Evolutionary conservation across 2,329 filamentous ascomycete genomes (phyloP).

Genomic region (Bretziella fagacearum): DNA sequence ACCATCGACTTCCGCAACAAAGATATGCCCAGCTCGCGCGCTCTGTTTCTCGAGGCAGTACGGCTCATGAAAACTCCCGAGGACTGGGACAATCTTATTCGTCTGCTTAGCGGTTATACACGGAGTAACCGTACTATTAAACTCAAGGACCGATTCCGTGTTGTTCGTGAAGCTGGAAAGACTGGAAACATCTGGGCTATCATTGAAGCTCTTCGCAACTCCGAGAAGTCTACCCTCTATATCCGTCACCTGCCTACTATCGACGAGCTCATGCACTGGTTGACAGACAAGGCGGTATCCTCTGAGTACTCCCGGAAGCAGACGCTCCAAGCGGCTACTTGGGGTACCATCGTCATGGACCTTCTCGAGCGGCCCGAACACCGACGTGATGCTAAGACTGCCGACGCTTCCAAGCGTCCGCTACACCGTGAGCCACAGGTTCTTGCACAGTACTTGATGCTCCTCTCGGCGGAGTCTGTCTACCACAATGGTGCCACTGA

Average conservation of each 20-base stretch:
- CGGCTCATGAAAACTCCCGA: slow-evolving; percentile 28
- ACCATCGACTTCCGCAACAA: slow-evolving; percentile 26
- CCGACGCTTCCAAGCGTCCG: slow-evolving; percentile 16
- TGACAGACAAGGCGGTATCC: slow-evolving; percentile 28
- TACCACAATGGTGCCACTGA: slow-evolving; percentile 21
- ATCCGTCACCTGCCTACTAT: slow-evolving; percentile 21
- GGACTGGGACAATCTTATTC: slow-evolving; percentile 36
- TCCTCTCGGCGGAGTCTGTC: slow-evolving; percentile 26
- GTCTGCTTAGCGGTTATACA: slow-evolving; percentile 33
- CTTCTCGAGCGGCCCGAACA: slow-evolving; percentile 31
- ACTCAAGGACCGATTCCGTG: slow-evolving; percentile 22
- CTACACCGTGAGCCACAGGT: slow-evolving; percentile 28
- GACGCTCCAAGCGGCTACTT: slow-evolving; percentile 28
- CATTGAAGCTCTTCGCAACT: slow-evolving; percentile 33
- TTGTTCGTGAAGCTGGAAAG: slow-evolving; percentile 26
- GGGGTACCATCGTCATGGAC: slow-evolving; percentile 32
- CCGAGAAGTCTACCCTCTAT: slow-evolving; percentile 28
- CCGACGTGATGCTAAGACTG: slow-evolving; percentile 15
- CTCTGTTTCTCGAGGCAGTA: slow-evolving; percentile 25
- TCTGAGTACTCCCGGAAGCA: slow-evolving; percentile 22
- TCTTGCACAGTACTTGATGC: slow-evolving; percentile 26
- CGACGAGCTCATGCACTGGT: slow-evolving; percentile 23
- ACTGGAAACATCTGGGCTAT: slow-evolving; percentile 28
- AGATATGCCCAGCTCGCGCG: slow-evolving; percentile 28
- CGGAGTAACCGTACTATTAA: slow-evolving; percentile 26